These are phyloP conservation scores for Mortierella antarctica DNA, from an alignment of 192 early-diverging fungal genomes.

Conservation along the genomic window DNA sequence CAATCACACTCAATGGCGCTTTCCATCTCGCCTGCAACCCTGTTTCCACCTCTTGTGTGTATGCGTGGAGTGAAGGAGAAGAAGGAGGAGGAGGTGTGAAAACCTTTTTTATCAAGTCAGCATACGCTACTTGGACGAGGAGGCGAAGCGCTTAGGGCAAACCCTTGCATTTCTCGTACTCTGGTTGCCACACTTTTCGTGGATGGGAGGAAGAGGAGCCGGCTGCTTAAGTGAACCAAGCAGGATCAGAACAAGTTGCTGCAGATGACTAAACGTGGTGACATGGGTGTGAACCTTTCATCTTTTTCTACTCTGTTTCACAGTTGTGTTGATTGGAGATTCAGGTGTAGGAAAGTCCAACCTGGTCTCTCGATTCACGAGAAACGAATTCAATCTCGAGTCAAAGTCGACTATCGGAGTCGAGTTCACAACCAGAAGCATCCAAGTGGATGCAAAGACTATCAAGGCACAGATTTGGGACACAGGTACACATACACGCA, in stretches of 20 bases:
- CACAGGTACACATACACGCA: conserved; percentile 71
- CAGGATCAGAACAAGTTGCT: no score
- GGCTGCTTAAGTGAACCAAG: no score
- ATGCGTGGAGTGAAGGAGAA: background rate
- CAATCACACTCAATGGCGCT: no score
- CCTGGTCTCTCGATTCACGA: conserved; percentile 95
- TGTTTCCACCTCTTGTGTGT: background rate
- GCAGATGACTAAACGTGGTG: background rate
- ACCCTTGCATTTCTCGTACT: no score
- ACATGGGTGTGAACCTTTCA: background rate
- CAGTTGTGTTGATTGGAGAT: conserved; percentile 93
- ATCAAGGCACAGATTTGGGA: conserved; percentile 99
- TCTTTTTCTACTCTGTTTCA: background rate
- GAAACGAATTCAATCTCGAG: conserved; percentile 98
- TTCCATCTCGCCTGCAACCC: background rate
- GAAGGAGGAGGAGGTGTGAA: background rate
- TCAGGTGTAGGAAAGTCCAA: conserved; percentile 99
- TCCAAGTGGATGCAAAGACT: conserved; percentile 96
- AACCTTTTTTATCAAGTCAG: no score
- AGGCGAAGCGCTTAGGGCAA: no score
- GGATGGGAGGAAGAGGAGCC: no score
- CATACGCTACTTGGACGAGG: no score
- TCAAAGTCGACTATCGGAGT: conserved; percentile 99
- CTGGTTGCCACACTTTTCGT: no score
- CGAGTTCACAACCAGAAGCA: conserved; percentile 96